Evolutionary conservation across 1,284 basidiomycete species (phyloP), one percentile per base, ranked within the genome.

Genomic region (Stygiomarasmius scandens): DNA sequence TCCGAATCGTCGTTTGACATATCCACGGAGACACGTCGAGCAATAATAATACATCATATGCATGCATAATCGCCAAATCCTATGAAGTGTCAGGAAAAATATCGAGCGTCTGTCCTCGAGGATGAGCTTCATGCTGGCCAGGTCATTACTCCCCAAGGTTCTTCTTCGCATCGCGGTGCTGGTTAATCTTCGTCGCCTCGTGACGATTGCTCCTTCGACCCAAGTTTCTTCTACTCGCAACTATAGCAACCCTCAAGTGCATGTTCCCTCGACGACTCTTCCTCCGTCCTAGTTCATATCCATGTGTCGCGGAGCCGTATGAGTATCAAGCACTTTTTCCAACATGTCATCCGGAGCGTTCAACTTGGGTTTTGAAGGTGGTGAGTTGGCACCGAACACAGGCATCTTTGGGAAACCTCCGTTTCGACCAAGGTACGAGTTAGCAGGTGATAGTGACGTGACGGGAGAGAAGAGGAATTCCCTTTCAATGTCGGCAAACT

Each of bases 401-500:
- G 38, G 38, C 38, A 41, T 41, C 16, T 41, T 41, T n/a, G n/a
- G n/a, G 38, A 41, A 41, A 32, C 49, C 27, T 29, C 47, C 58
- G 16, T 41, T 41, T 19, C n/a, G 8, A 19, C 44, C 61, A 27
- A 79, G 67, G 60, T 85, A 84, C 27, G 77, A 74, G 52, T 80
- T 74, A n/a, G 82, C 79, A 20, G 84, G 85, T 2, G 85, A 86
- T 34, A 86, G 72, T 2, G 84, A 83, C 2, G 80, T 79, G 24
- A 75, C 74, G 19, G 86, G 86, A 8, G 85, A 85, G 63, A 82
- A 81, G 27, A 86, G 68, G 69, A 90, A 91, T 14, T 86, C 88
- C 23, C 76, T 79, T 63, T 90, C 80, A 58, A 90, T 91, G 2
- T 85, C 86, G 32, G 79, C 77, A 38, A 91, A 75, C n/a, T n/a